phyloP scores from a whole-genome alignment of 352 stramenopile genomes.

The Pythium oligandrum region DNA sequence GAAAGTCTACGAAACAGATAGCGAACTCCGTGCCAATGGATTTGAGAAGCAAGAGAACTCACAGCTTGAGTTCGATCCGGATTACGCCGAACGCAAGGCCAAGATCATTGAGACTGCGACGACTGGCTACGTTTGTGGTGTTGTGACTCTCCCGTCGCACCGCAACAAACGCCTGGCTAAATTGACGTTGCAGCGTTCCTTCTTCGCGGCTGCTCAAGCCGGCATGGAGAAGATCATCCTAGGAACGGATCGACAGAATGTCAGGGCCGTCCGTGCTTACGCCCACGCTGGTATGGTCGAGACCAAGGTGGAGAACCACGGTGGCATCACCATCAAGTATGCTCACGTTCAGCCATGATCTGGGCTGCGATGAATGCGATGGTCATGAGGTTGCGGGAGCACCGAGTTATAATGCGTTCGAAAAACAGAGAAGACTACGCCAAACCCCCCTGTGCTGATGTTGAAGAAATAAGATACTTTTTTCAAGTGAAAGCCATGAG shows the following conservation, averaged over 20 bases:
- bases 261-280: constrained; percentile 13
- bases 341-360: too few relatives aligned
- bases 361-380: too few relatives aligned
- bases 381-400: too few relatives aligned
- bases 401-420: too few relatives aligned
- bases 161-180: constrained; percentile 6
- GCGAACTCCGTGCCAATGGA: background rate
- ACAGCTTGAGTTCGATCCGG: background rate
- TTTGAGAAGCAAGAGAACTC: background rate
- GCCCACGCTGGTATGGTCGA: constrained; percentile 14
- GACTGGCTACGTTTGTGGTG: constrained; percentile 10
- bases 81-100: constrained; percentile 5
- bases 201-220: background rate
- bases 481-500: too few relatives aligned
- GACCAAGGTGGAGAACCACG: constrained; percentile 1
- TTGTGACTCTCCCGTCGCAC: constrained; percentile 4
- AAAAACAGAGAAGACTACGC: too few relatives aligned
- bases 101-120: constrained; percentile 4
- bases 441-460: too few relatives aligned
- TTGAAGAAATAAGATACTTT: too few relatives aligned
- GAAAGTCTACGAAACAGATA: background rate
- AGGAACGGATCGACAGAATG: constrained; percentile 16
- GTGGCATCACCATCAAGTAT: too few relatives aligned
- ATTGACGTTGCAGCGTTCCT: constrained; percentile 6
- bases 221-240: constrained; percentile 12